phyloP scores from a whole-genome alignment of 2,329 filamentous ascomycete genomes.

The Pestalotiopsis sp. region DNA sequence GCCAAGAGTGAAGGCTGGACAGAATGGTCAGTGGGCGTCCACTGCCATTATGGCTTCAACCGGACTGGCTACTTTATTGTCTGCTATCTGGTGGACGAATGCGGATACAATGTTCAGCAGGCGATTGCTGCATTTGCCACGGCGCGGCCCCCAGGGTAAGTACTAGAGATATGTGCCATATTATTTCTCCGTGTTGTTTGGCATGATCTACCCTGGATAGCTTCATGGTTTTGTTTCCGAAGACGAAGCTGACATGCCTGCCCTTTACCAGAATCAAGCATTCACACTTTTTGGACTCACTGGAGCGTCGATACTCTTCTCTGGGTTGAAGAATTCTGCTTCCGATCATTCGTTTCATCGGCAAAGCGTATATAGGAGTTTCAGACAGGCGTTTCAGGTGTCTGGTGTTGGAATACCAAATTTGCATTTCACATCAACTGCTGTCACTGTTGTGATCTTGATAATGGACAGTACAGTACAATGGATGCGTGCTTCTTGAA shows the following conservation, averaged over 20 bases:
- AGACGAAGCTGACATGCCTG: neutral
- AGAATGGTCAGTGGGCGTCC: constrained; percentile 69
- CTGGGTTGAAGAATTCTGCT: constrained; percentile 13
- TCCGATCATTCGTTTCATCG: no score
- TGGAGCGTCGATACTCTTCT: constrained; percentile 76
- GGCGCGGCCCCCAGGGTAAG: constrained; percentile 52
- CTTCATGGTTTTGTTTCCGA: neutral
- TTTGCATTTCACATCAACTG: no score
- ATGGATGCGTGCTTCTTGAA: no score
- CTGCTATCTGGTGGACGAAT: constrained; percentile 84
- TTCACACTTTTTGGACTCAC: constrained; percentile 81
- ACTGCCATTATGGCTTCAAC: constrained; percentile 97
- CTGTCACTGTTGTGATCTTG: no score
- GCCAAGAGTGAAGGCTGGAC: constrained; percentile 37
- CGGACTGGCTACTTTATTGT: constrained; percentile 89
- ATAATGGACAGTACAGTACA: no score
- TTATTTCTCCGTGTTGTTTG: neutral
- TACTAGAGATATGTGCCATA: neutral
- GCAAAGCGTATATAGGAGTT: no score
- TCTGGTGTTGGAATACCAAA: no score
- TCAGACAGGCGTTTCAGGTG: no score
- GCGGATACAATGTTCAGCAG: constrained; percentile 70
- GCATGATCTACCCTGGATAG: neutral
- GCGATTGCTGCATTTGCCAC: constrained; percentile 78
- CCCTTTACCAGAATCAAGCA: constrained; percentile 77